Evolutionary conservation across 768 basidiomycete genomes (phyloP).

Genomic region (Tylopilus balloui): DNA sequence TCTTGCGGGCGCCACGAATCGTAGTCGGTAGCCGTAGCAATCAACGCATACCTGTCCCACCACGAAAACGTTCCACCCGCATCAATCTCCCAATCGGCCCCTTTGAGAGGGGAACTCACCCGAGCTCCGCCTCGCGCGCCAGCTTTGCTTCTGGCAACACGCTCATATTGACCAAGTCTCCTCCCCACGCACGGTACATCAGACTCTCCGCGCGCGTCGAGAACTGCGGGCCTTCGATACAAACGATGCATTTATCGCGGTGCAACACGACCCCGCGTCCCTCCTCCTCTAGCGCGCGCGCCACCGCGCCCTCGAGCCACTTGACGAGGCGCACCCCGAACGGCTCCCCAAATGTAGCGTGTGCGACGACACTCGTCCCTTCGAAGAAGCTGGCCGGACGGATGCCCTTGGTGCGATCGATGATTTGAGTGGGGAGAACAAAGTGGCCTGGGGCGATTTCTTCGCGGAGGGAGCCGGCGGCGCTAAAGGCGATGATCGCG

Average conservation of each 20-base stretch:
- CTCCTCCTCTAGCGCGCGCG: constrained; percentile 54
- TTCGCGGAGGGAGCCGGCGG: constrained; percentile 92
- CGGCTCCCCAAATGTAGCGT: constrained; percentile 92
- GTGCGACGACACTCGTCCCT: constrained; percentile 76
- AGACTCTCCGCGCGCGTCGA: constrained; percentile 94
- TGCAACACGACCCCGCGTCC: constrained; percentile 66
- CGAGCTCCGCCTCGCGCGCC: constrained; percentile 90
- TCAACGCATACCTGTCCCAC: constrained; percentile 73
- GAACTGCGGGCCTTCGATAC: constrained; percentile 98
- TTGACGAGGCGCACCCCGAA: constrained; percentile 61
- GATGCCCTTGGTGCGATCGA: constrained; percentile 93
- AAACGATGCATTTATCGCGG: constrained; percentile 80
- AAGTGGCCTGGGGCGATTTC: constrained; percentile 91
- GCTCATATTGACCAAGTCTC: constrained; percentile 96
- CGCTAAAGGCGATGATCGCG: constrained; percentile 89
- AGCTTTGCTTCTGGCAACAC: constrained; percentile 96
- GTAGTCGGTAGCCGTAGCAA: constrained; percentile 91
- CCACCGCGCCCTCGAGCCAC: constrained; percentile 66
- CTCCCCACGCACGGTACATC: constrained; percentile 93
- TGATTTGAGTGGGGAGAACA: constrained; percentile 84
- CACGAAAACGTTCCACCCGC: not conserved
- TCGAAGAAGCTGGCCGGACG: constrained; percentile 89
- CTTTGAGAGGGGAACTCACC: constrained; percentile 41
- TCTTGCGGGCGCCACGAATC: constrained; percentile 87
- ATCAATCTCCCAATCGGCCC: not conserved